Base-by-base conservation (phyloP, 2,329 filamentous ascomycete genomes). In the Aphanocladium album region DNA sequence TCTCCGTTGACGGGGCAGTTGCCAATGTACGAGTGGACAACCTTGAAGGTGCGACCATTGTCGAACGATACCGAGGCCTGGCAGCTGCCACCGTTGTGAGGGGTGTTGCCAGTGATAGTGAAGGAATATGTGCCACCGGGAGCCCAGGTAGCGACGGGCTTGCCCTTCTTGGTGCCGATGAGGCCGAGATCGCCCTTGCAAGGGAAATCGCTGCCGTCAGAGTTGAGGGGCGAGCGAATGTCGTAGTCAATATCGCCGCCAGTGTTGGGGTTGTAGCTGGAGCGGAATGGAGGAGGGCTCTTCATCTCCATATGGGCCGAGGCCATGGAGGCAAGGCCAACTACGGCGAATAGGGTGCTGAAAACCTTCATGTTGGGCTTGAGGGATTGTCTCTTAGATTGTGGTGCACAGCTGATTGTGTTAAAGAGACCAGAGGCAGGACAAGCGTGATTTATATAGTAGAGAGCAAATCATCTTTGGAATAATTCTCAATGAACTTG, bases 21-120 rank as follows among this genome's bases (percentile, higher is more conserved):
- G 3, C 73, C 72, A 19, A 73, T 69, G 60, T 68, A 72, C 46
- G 69, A 73, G 58, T 71, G 70, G 5, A 76, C 64, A 43, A 88
- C 86, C 46, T 79, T 79, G 73, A 87, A 89, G 0, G 79, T 80
- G 25, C 73, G 69, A 6, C 84, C 85, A n/a, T 79, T 74, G 68
- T 89, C 84, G 65, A 84, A 84, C 2, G 84, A 87, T 9, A 89
- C 70, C 0, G 83, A 79, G 9, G 87, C 74, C 67, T 89, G 86
- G 66, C 86, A 89, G 5, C 83, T 87, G 7, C 86, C 86, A 3
- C 86, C 85, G 7, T 73, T 73, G 68, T 86, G 84, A 9, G 70
- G 72, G 2, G 79, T 76, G n/a, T 76, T 76, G 3, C 86, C 86
- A 21, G 73, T 71, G n/a, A 88, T 67, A 17, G 76, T 78, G 67